Percentiles rank a stretch among this genome's conserved stretches.
These are phyloP conservation scores for Aspergillus sp. DNA, from an alignment of 2,329 filamentous ascomycete species.

Conservation along the genomic window DNA sequence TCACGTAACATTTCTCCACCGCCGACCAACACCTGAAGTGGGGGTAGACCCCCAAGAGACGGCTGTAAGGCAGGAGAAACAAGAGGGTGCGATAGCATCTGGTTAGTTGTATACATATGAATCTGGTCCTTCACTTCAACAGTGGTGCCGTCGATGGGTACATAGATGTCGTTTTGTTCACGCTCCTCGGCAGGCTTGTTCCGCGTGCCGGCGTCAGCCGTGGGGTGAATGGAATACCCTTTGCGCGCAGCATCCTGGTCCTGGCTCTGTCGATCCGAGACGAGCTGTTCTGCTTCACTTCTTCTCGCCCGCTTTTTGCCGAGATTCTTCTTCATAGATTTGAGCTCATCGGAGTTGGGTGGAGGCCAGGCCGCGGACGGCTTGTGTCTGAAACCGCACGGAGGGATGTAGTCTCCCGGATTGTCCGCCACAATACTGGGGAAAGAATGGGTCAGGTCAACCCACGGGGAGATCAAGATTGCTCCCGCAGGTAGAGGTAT, in stretches of 20 bases:
- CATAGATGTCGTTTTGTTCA: constrained; percentile 50
- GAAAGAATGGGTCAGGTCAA: constrained; percentile 92
- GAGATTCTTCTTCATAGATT: constrained; percentile 45
- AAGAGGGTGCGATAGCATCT: constrained; percentile 78
- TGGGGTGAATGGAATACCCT: constrained; percentile 25
- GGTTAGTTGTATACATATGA: constrained; percentile 82
- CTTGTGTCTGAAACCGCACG: constrained; percentile 83
- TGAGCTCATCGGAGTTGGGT: constrained; percentile 72
- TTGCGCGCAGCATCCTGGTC: constrained; percentile 32
- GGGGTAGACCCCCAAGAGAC: constrained; percentile 83
- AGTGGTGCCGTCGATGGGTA: constrained; percentile 68
- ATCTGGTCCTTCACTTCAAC: constrained; percentile 86
- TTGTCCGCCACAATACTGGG: constrained; percentile 76
- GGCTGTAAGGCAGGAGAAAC: constrained; percentile 88
- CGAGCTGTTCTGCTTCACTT: constrained; percentile 19
- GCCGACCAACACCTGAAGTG: constrained; percentile 79
- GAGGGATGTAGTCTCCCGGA: constrained; percentile 81
- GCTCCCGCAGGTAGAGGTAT: constrained; percentile 84
- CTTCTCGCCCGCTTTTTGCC: constrained; percentile 40
- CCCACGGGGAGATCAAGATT: constrained; percentile 91
- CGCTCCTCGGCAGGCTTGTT: background rate
- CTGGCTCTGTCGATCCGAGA: constrained; percentile 15
- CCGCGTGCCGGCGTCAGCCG: background rate
- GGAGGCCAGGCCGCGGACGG: constrained; percentile 92
- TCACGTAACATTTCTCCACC: constrained; percentile 87